phyloP scores from a whole-genome alignment of 2,329 filamentous ascomycete species.

The Stemphylium vesicarium region DNA sequence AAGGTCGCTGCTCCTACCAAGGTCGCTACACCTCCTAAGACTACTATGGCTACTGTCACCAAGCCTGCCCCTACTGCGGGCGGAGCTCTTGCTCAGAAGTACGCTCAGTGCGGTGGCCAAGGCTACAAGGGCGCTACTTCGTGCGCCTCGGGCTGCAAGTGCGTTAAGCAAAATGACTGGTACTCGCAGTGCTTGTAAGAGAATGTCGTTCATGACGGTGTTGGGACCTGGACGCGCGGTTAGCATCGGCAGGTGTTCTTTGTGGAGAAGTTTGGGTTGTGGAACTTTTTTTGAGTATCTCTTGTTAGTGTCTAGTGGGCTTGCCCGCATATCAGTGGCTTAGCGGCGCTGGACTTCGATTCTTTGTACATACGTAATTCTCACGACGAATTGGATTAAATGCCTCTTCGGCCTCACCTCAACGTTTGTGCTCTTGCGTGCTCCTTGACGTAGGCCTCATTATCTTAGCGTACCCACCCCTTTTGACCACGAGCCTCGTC shows the following conservation, averaged over 20 bases:
- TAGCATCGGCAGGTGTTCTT: background rate
- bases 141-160: slow-evolving; percentile 51
- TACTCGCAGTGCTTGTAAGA: slow-evolving; percentile 55
- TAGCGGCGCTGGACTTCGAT: slow-evolving; percentile 17
- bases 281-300: background rate
- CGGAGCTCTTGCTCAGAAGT: slow-evolving; percentile 38
- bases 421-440: background rate
- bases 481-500: background rate
- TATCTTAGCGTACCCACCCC: slow-evolving; percentile 8
- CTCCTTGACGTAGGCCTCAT: background rate
- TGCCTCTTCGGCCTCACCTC: slow-evolving; percentile 11
- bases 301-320: slow-evolving; percentile 15
- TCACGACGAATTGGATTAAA: slow-evolving; percentile 8
- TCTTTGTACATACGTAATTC: slow-evolving; percentile 25
- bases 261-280: slow-evolving; percentile 3
- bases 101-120: slow-evolving; percentile 55
- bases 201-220: background rate
- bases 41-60: slow-evolving; percentile 32
- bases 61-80: slow-evolving; percentile 23
- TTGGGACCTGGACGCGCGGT: background rate
- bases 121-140: slow-evolving; percentile 50
- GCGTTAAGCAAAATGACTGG: slow-evolving; percentile 52
- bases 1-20: slow-evolving; percentile 10
- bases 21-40: slow-evolving; percentile 12
- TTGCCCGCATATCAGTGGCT: slow-evolving; percentile 12